Percentiles rank a stretch among this genome's conserved stretches.
Evolutionary conservation across 257 asterid genomes (phyloP).

Genomic region (Nicotiana obtusifolia): DNA sequence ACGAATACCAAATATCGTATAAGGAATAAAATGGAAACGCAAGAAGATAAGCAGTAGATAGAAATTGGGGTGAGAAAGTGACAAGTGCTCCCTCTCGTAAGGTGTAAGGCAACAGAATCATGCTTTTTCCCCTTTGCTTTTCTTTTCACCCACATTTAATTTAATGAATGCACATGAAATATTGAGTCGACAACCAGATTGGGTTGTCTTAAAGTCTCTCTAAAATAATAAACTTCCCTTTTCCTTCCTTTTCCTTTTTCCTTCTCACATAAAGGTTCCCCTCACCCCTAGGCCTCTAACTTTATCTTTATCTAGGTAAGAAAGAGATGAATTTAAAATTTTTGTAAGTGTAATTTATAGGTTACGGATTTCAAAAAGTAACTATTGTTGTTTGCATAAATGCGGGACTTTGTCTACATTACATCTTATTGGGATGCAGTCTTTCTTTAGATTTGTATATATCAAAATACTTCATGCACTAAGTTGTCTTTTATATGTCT

Average conservation of each 20-base stretch:
- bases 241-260: not conserved
- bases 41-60: no score
- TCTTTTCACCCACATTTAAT: not conserved
- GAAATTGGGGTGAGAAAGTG: not conserved
- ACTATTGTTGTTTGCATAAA: no score
- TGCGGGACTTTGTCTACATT: no score
- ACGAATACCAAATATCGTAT: no score
- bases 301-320: not conserved
- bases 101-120: not conserved
- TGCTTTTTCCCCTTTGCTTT: not conserved
- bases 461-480: no score
- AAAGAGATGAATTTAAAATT: not conserved
- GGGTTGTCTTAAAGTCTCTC: constrained; percentile 21
- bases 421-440: no score
- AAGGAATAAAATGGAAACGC: no score
- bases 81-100: not conserved
- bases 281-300: not conserved
- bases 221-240: not conserved
- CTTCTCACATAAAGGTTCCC: not conserved
- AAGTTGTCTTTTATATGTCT: no score
- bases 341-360: no score
- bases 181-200: constrained; percentile 16
- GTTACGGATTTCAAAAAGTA: no score
- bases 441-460: no score
- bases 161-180: constrained; percentile 20